phyloP scores from a whole-genome alignment of 805 yeast species.

The Blastobotrys chiropterorum region DNA sequence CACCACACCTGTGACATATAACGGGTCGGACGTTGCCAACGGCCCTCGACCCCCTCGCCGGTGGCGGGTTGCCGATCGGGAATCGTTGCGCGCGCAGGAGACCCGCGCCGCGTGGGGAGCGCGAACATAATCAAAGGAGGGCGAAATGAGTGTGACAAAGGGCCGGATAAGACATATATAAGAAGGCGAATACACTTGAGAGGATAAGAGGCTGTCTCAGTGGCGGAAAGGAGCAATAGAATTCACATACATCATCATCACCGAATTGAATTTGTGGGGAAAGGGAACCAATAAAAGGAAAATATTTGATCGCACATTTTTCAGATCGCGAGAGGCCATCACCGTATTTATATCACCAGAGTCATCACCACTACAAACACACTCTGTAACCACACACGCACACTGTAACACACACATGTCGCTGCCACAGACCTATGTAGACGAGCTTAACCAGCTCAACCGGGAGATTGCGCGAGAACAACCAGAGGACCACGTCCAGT shows the following conservation, averaged over 20 bases:
- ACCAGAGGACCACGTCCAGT: slow-evolving; percentile 66
- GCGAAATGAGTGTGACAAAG: not conserved
- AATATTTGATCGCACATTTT: not conserved
- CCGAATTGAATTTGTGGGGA: too few relatives aligned
- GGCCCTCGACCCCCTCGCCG: not conserved
- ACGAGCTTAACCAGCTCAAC: slow-evolving; percentile 59
- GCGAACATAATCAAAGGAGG: not conserved
- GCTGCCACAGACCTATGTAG: slow-evolving; percentile 35
- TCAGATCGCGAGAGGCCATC: not conserved
- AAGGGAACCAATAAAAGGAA: not conserved
- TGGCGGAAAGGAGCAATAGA: not conserved
- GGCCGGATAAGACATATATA: not conserved
- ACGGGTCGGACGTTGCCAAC: not conserved
- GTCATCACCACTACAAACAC: not conserved
- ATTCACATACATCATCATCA: too few relatives aligned
- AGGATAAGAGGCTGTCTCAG: too few relatives aligned
- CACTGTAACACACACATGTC: slow-evolving; percentile 24
- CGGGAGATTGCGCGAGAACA: slow-evolving; percentile 47
- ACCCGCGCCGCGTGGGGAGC: not conserved
- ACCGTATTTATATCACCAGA: too few relatives aligned
- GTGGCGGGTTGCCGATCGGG: not conserved
- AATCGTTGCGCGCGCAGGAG: not conserved
- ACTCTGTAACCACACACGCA: not conserved
- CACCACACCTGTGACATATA: too few relatives aligned
- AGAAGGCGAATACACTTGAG: not conserved